phyloP scores from a whole-genome alignment of 345 rosid genomes.

The Limnanthes douglasii region DNA sequence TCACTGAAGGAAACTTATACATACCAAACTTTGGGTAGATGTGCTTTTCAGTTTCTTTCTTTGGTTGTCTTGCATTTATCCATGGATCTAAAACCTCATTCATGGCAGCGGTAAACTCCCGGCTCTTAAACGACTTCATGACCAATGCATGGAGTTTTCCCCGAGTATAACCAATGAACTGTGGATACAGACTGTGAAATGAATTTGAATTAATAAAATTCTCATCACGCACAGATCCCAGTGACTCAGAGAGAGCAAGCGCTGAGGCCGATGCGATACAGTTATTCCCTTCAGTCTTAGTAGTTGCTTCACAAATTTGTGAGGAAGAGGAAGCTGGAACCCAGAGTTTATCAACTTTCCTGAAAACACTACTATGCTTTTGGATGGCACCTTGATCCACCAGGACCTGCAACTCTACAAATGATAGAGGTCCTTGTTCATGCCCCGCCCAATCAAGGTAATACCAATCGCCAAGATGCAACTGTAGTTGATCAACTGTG shows the following conservation, averaged over 20 bases:
- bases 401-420: slow-evolving; percentile 59
- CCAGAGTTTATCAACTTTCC: slow-evolving; percentile 88
- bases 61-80: slow-evolving; percentile 88
- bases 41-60: slow-evolving; percentile 68
- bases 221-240: slow-evolving; percentile 14
- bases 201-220: slow-evolving; percentile 15
- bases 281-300: slow-evolving; percentile 18
- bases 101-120: slow-evolving; percentile 93
- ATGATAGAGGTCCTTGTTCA: slow-evolving; percentile 74
- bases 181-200: slow-evolving; percentile 72
- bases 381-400: slow-evolving; percentile 56
- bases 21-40: slow-evolving; percentile 76
- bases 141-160: slow-evolving; percentile 93
- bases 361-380: slow-evolving; percentile 66
- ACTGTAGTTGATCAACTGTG: slow-evolving; percentile 51
- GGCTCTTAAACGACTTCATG: slow-evolving; percentile 87
- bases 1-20: slow-evolving; percentile 2
- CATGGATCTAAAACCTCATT: slow-evolving; percentile 97
- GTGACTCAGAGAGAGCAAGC: slow-evolving; percentile 14
- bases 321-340: slow-evolving; percentile 45
- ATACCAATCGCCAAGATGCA: slow-evolving; percentile 96
- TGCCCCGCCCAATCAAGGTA: slow-evolving; percentile 88
- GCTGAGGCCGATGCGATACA: slow-evolving; percentile 17
- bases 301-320: slow-evolving; percentile 24
- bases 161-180: slow-evolving; percentile 81